Evolutionary conservation across 2,329 filamentous ascomycete species (phyloP).

Genomic region (Fusarium penzigii): DNA sequence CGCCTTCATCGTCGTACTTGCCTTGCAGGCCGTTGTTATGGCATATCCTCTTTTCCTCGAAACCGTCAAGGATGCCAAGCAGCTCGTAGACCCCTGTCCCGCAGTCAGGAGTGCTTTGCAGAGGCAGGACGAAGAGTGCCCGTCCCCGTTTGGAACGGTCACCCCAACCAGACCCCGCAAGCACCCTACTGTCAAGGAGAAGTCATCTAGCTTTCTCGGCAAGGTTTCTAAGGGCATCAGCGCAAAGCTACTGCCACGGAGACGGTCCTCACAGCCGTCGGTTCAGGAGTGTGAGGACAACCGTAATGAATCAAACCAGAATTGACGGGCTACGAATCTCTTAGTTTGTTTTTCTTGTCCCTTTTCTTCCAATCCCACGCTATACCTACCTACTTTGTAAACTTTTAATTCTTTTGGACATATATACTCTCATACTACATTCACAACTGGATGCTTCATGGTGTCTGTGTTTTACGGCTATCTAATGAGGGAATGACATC

Average conservation of each 20-base stretch:
- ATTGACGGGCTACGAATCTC: conserved; percentile 20
- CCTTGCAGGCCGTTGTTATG: conserved; percentile 47
- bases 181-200: conserved; percentile 17
- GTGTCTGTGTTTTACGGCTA: no score
- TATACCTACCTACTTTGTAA: conserved; percentile 9
- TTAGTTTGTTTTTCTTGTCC: conserved; percentile 9
- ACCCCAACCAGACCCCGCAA: conserved; percentile 15
- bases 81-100: conserved; percentile 41
- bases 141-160: conserved; percentile 17
- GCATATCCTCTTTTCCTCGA: conserved; percentile 53
- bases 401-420: background rate
- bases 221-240: conserved; percentile 29
- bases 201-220: conserved; percentile 22
- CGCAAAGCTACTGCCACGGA: conserved; percentile 28
- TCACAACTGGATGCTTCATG: background rate
- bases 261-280: conserved; percentile 34
- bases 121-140: conserved; percentile 23
- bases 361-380: conserved; percentile 8
- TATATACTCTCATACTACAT: background rate
- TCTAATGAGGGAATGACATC: no score
- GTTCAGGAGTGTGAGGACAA: conserved; percentile 33
- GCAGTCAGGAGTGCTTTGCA: conserved; percentile 20
- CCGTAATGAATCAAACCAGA: conserved; percentile 10
- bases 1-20: conserved; percentile 65
- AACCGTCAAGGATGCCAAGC: conserved; percentile 46